phyloP scores from a whole-genome alignment of 2,329 filamentous ascomycete genomes.

The Trichocomaceae sp. region DNA sequence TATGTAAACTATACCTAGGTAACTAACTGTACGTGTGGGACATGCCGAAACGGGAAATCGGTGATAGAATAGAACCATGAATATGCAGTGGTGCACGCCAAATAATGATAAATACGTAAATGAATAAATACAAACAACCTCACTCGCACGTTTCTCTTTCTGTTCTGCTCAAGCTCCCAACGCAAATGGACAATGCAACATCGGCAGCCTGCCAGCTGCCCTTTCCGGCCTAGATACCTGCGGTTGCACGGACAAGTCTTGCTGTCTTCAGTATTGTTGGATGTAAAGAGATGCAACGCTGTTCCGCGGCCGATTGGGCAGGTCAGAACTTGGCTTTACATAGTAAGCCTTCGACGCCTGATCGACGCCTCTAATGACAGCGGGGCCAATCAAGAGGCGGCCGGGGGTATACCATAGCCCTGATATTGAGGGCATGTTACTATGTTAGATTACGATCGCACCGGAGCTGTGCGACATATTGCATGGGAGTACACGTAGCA shows the following conservation, averaged over 20 bases:
- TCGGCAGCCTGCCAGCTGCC: neutral
- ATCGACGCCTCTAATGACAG: neutral
- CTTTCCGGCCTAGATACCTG: neutral
- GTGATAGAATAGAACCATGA: neutral
- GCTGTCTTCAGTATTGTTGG: neutral
- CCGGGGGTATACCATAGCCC: neutral
- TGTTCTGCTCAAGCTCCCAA: neutral
- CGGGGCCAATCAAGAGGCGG: neutral
- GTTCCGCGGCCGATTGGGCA: neutral
- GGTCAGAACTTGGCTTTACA: neutral
- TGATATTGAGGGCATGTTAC: no score
- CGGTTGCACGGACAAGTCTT: neutral
- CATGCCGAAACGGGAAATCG: neutral
- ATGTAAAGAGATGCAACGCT: neutral
- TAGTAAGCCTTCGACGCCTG: neutral
- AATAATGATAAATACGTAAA: neutral
- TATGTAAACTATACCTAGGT: neutral
- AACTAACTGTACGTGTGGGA: neutral
- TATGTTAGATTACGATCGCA: neutral
- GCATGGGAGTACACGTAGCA: neutral
- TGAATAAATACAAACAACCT: neutral
- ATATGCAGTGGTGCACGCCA: no score
- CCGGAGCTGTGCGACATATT: neutral
- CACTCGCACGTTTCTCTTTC: neutral
- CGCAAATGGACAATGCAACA: neutral